A percentile compares a stretch with the other conserved stretches of the same genome.
Evolutionary conservation across 2,329 filamentous ascomycete genomes (phyloP).

Genomic region (Fusarium guadeloupense): DNA sequence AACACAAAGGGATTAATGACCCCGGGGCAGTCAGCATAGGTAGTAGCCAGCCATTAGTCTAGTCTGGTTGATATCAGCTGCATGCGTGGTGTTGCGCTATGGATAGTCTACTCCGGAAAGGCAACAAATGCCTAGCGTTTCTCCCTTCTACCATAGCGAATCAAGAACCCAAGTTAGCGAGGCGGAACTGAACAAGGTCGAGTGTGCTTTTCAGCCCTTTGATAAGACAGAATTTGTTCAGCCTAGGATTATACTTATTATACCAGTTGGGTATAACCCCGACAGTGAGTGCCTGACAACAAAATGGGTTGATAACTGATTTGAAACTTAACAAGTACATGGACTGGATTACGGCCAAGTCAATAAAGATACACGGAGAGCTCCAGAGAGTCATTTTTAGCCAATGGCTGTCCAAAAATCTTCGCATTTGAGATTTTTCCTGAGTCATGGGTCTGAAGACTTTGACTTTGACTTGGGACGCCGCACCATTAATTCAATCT

Average conservation of each 20-base stretch:
- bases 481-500: background rate
- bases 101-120: conserved; percentile 3
- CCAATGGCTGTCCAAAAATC: background rate
- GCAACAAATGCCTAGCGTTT: conserved; percentile 5
- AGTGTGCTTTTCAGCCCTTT: background rate
- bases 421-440: conserved; percentile 5
- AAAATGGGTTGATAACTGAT: no score
- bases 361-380: background rate
- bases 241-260: background rate
- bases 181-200: background rate
- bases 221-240: background rate
- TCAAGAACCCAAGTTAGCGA: conserved; percentile 22
- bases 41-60: background rate
- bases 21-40: background rate
- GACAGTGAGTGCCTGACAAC: no score
- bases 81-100: conserved; percentile 9
- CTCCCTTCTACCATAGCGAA: conserved; percentile 9
- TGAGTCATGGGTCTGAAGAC: conserved; percentile 23
- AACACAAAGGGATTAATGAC: background rate
- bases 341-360: background rate
- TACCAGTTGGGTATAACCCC: no score
- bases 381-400: background rate
- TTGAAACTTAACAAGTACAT: background rate
- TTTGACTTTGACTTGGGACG: conserved; percentile 3
- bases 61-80: conserved; percentile 8